These are phyloP conservation scores for Claviceps maximensis DNA, from an alignment of 2,329 filamentous ascomycete genomes.

Conservation along the genomic window DNA sequence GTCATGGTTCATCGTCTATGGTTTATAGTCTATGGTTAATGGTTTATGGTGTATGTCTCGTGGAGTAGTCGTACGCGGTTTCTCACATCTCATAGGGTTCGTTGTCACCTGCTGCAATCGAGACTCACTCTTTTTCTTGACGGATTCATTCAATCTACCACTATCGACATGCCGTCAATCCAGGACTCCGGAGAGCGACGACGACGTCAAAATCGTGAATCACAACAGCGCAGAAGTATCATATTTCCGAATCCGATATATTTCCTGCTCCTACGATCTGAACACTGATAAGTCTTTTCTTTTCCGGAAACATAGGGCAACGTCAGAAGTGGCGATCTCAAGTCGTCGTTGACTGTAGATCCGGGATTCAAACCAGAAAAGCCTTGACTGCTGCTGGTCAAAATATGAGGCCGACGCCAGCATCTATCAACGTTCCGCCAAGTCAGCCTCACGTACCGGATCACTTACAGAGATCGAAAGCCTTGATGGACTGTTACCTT, in stretches of 20 bases:
- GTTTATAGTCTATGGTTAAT: no score
- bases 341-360: neutral
- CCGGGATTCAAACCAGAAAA: neutral
- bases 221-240: conserved; percentile 2
- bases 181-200: neutral
- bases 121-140: neutral
- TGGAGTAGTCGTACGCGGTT: no score
- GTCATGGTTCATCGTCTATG: no score
- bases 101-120: no score
- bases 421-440: neutral
- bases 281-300: neutral
- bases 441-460: neutral
- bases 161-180: neutral
- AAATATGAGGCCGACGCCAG: neutral
- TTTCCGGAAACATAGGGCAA: neutral
- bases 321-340: neutral
- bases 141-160: neutral
- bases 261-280: neutral
- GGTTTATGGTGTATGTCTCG: no score
- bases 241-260: neutral
- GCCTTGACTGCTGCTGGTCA: neutral
- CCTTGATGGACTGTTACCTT: neutral
- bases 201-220: conserved; percentile 4
- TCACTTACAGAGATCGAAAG: neutral
- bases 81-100: no score